Conservation (phyloP, 2,329 filamentous ascomycete species). For the Sclerotinia borealis region DNA sequence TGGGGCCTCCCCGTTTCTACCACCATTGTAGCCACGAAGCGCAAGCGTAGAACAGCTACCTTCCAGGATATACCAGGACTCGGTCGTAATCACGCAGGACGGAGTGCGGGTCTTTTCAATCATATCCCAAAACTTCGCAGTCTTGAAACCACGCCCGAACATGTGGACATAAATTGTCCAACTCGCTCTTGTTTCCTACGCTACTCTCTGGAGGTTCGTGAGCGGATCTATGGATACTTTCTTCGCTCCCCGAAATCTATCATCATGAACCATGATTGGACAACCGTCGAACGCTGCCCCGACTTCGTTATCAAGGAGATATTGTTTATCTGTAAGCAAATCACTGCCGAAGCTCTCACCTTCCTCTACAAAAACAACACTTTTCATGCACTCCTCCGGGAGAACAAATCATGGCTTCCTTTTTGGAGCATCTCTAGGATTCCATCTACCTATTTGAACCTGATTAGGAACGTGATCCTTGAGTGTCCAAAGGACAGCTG, state of each 20-base stretch:
- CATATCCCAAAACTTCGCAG: background rate
- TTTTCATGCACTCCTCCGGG: constrained; percentile 23
- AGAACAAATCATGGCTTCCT: background rate
- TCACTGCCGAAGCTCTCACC: constrained; percentile 19
- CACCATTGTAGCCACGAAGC: background rate
- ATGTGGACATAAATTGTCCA: constrained; percentile 14
- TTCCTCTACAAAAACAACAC: constrained; percentile 26
- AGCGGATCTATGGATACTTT: constrained; percentile 24
- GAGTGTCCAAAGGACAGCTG: constrained; percentile 20
- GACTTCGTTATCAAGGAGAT: constrained; percentile 6
- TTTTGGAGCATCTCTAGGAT: constrained; percentile 9
- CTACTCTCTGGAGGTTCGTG: constrained; percentile 24
- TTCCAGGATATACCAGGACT: background rate
- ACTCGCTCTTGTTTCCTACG: constrained; percentile 19
- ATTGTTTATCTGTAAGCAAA: constrained; percentile 25
- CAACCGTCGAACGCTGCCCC: constrained; percentile 16
- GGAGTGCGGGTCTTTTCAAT: background rate
- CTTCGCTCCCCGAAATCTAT: constrained; percentile 21
- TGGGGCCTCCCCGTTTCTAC: constrained; percentile 2
- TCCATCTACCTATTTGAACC: constrained; percentile 7
- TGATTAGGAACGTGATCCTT: constrained; percentile 22
- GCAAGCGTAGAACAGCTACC: background rate
- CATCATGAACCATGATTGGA: constrained; percentile 24
- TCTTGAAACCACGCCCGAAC: background rate
- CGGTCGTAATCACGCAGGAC: background rate